phyloP scores from a whole-genome alignment of 2,329 filamentous ascomycete genomes.

The Alternaria panax region DNA sequence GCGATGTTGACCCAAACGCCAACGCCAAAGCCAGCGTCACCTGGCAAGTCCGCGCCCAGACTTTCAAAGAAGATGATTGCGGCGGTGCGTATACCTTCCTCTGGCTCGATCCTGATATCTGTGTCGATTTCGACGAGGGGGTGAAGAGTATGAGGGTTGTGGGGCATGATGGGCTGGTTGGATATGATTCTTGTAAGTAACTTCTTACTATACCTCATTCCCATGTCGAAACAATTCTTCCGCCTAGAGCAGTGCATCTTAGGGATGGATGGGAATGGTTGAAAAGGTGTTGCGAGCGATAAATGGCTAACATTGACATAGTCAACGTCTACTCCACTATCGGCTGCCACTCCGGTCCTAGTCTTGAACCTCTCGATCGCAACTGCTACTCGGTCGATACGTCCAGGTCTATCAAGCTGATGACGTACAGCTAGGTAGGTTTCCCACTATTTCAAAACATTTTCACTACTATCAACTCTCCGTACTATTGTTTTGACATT shows the following conservation, averaged over 20 bases:
- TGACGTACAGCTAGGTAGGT: not conserved
- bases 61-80: not conserved
- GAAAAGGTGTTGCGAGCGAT: not conserved
- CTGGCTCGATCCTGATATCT: not conserved
- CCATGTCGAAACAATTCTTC: no score
- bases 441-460: not conserved
- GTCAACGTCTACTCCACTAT: not conserved
- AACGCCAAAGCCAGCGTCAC: not conserved
- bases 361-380: not conserved
- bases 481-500: no score
- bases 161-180: not conserved
- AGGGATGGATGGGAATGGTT: rapidly evolving
- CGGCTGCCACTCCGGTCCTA: not conserved
- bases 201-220: not conserved
- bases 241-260: rapidly evolving
- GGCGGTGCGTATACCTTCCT: not conserved
- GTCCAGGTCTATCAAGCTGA: not conserved
- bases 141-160: not conserved
- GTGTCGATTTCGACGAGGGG: not conserved
- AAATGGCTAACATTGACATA: not conserved
- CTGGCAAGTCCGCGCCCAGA: not conserved
- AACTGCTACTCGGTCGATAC: not conserved
- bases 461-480: not conserved
- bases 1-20: not conserved
- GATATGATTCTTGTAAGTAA: not conserved